These are phyloP conservation scores for Euphrasia arctica DNA, from an alignment of 305 asterid genomes.

Conservation along the genomic window DNA sequence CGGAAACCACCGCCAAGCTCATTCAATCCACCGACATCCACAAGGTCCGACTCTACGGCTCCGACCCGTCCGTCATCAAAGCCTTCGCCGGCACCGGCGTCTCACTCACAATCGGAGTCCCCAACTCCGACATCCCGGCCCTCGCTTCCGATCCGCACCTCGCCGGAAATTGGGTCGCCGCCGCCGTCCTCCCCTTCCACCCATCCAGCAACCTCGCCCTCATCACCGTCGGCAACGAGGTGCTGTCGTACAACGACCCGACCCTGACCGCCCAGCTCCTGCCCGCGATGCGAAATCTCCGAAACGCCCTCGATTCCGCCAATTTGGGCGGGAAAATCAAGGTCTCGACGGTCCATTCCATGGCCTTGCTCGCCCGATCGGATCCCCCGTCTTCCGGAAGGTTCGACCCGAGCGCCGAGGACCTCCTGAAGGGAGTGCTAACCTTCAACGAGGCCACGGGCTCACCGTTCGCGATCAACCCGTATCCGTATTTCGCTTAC, in stretches of 20 bases:
- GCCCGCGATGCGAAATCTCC: slow-evolving; percentile 60
- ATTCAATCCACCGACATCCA: slow-evolving; percentile 40
- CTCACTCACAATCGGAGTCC: slow-evolving; percentile 34
- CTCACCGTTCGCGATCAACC: slow-evolving; percentile 52
- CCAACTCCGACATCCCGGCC: slow-evolving; percentile 50
- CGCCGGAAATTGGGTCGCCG: slow-evolving; percentile 40
- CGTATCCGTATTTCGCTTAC: slow-evolving; percentile 60
- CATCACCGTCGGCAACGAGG: slow-evolving; percentile 58
- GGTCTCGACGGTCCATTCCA: slow-evolving; percentile 60
- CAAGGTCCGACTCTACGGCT: slow-evolving; percentile 49
- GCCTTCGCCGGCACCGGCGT: slow-evolving; percentile 49
- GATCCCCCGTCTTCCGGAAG: slow-evolving; percentile 56
- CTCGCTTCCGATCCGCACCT: slow-evolving; percentile 42
- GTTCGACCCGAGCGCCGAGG: slow-evolving; percentile 42
- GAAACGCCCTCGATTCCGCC: slow-evolving; percentile 35
- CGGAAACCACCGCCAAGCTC: slow-evolving; percentile 45
- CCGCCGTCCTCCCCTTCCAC: slow-evolving; percentile 42
- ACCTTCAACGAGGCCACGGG: slow-evolving; percentile 43
- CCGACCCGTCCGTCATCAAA: slow-evolving; percentile 42
- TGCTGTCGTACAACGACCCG: slow-evolving; percentile 44
- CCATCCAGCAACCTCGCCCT: slow-evolving; percentile 42
- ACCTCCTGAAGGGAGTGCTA: slow-evolving; percentile 45
- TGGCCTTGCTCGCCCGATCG: slow-evolving; percentile 45
- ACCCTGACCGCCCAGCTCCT: slow-evolving; percentile 40
- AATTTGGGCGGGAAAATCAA: slow-evolving; percentile 40